Conservation (phyloP, 129 eudicot species). For the Kitagawia praeruptora region DNA sequence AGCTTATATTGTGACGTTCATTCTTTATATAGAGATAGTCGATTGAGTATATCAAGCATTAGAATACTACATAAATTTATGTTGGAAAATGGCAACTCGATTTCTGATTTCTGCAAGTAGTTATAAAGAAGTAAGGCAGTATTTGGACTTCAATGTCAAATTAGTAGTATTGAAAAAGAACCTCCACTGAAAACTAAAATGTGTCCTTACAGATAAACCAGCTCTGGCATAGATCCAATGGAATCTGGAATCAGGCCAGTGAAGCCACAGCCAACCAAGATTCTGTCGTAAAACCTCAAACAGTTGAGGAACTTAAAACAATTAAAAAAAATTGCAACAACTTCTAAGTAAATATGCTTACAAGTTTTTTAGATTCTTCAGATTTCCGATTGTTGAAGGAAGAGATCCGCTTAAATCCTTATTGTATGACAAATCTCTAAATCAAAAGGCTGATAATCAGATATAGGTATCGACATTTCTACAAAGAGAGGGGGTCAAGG, state of each 20-base stretch:
- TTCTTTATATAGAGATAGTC: neutral
- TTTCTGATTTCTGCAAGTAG: neutral
- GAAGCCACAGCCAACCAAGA: constrained; percentile 80
- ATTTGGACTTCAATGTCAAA: neutral
- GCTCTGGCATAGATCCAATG: constrained; percentile 58
- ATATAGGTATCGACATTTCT: neutral
- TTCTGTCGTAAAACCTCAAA: constrained; percentile 31
- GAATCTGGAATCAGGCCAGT: constrained; percentile 62
- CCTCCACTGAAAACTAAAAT: neutral
- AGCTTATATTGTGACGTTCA: neutral
- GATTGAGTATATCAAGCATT: neutral
- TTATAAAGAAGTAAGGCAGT: neutral
- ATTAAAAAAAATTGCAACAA: neutral
- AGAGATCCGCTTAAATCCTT: constrained; percentile 61
- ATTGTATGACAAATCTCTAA: constrained; percentile 88
- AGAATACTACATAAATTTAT: neutral
- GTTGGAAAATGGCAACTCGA: neutral
- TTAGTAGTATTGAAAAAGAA: neutral
- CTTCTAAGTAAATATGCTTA: constrained; percentile 30
- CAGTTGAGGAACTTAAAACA: neutral
- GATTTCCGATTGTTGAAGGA: constrained; percentile 60
- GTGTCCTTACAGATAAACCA: constrained; percentile 58
- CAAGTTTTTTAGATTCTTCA: constrained; percentile 59
- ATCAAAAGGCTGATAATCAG: constrained; percentile 6
- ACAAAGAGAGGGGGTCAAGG: no score